Evolutionary conservation across 257 asterid genomes (phyloP).

Genomic region (Capsicum rhomboideum): DNA sequence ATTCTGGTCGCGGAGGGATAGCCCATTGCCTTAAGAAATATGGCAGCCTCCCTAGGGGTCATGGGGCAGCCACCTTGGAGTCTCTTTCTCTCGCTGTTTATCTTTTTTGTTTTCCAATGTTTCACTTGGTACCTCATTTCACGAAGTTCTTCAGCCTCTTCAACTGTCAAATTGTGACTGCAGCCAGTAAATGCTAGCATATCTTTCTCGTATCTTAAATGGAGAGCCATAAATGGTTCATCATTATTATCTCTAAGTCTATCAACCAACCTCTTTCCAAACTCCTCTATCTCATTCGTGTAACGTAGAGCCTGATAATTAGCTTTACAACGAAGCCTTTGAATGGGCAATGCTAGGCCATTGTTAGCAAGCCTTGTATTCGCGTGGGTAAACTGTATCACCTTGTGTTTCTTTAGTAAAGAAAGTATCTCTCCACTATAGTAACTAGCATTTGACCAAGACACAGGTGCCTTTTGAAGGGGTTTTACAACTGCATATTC

Average conservation of each 20-base stretch:
- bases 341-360: slow-evolving; percentile 61
- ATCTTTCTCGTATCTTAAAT: slow-evolving; percentile 89
- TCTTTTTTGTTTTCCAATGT: slow-evolving; percentile 96
- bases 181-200: slow-evolving; percentile 99
- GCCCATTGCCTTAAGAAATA: slow-evolving; percentile 85
- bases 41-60: slow-evolving; percentile 88
- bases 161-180: slow-evolving; percentile 58
- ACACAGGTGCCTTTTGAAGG: slow-evolving; percentile 75
- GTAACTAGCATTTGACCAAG: slow-evolving; percentile 93
- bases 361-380: slow-evolving; percentile 89
- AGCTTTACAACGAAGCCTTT: slow-evolving; percentile 79
- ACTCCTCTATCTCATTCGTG: slow-evolving; percentile 64
- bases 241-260: slow-evolving; percentile 48
- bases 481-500: slow-evolving; percentile 33
- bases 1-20: slow-evolving; percentile 70
- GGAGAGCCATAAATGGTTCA: slow-evolving; percentile 84
- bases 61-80: slow-evolving; percentile 84
- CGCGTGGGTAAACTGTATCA: slow-evolving; percentile 70
- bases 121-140: slow-evolving; percentile 62
- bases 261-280: slow-evolving; percentile 51
- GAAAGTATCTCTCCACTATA: slow-evolving; percentile 64
- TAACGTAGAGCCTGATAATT: slow-evolving; percentile 78
- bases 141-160: slow-evolving; percentile 73
- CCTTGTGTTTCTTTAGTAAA: slow-evolving; percentile 70
- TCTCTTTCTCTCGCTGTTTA: slow-evolving; percentile 53